These are phyloP conservation scores for Claviceps digitariae DNA, from an alignment of 2,329 filamentous ascomycete species.

Conservation along the genomic window DNA sequence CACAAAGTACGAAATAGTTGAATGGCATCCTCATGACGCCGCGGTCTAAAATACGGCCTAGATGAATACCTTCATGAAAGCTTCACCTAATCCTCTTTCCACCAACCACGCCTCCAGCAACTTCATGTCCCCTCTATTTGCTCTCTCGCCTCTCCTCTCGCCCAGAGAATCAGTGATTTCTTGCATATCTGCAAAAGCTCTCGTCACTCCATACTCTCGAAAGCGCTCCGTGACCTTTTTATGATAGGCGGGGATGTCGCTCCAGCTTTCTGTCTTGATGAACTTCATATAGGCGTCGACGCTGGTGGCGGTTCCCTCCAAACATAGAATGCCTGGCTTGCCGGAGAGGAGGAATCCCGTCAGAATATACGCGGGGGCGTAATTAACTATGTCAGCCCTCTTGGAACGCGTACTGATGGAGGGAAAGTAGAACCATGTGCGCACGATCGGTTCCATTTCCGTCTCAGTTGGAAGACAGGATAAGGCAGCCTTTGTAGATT, in stretches of 20 bases:
- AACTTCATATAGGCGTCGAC: conserved; percentile 49
- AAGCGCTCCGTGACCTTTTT: conserved; percentile 48
- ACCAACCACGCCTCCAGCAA: conserved; percentile 35
- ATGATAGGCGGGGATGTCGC: conserved; percentile 46
- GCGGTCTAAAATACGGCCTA: background rate
- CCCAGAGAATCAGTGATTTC: conserved; percentile 40
- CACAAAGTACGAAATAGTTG: too few relatives aligned
- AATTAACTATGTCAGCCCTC: conserved; percentile 40
- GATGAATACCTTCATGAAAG: conserved; percentile 1
- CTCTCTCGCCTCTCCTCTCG: conserved; percentile 33
- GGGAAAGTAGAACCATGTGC: conserved; percentile 52
- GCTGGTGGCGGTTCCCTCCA: conserved; percentile 31
- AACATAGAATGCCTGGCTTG: conserved; percentile 41
- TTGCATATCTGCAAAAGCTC: conserved; percentile 25
- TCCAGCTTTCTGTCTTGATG: conserved; percentile 50
- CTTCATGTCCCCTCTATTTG: conserved; percentile 39
- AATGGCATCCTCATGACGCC: too few relatives aligned
- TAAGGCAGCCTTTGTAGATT: background rate
- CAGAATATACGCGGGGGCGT: conserved; percentile 36
- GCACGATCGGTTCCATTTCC: conserved; percentile 19
- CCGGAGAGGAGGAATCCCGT: conserved; percentile 48
- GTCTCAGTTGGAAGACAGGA: background rate
- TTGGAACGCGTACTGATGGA: conserved; percentile 46
- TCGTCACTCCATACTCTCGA: conserved; percentile 22
- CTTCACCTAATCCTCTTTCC: background rate